Conservation (phyloP, 148 eudicot species). For the Arctostaphylos glauca region DNA sequence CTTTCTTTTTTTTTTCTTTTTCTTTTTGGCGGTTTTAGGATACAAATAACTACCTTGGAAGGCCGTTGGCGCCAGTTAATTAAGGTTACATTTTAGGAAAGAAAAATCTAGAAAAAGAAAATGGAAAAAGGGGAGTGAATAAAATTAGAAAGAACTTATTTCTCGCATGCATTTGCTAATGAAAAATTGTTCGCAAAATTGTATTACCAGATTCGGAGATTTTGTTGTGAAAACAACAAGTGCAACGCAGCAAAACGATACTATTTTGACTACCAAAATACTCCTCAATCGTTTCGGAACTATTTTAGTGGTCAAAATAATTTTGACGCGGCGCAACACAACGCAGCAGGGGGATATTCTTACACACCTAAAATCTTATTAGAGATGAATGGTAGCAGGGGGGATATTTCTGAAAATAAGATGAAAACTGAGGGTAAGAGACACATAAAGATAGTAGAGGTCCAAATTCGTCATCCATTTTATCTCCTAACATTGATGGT, state of each 20-base stretch:
- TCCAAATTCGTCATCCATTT: conserved; percentile 14
- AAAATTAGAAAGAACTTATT: too few relatives aligned
- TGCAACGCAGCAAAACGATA: too few relatives aligned
- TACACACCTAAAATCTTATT: background rate
- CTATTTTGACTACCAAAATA: too few relatives aligned
- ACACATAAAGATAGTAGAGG: conserved; percentile 6
- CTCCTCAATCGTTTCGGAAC: too few relatives aligned
- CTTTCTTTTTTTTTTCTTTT: background rate
- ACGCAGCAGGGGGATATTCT: too few relatives aligned
- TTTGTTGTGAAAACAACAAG: too few relatives aligned
- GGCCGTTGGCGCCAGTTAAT: conserved; percentile 1
- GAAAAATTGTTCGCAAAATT: too few relatives aligned
- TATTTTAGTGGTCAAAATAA: too few relatives aligned
- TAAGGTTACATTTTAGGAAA: background rate
- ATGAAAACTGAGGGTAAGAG: conserved; percentile 12
- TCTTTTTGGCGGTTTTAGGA: background rate
- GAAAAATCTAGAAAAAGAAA: background rate
- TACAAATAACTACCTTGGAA: background rate
- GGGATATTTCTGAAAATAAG: conserved; percentile 6
- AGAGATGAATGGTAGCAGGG: background rate
- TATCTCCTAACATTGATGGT: background rate
- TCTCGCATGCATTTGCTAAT: too few relatives aligned
- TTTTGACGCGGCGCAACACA: too few relatives aligned
- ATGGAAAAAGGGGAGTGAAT: background rate
- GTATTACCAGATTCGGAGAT: too few relatives aligned